phyloP scores from a whole-genome alignment of 768 basidiomycete genomes.

The Russula sp. region DNA sequence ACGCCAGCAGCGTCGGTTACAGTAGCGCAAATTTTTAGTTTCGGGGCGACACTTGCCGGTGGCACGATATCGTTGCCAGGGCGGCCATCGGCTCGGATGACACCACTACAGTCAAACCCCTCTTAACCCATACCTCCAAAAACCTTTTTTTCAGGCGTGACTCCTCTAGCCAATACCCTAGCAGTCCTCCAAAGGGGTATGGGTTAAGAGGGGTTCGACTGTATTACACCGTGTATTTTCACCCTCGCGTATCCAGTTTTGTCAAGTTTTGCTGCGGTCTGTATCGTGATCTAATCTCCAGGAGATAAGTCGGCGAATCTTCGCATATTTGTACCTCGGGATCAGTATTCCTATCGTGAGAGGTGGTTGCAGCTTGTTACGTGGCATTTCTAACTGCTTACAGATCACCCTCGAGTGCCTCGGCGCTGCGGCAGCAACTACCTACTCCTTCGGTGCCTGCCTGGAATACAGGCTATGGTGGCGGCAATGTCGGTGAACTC shows the following conservation, averaged over 20 bases:
- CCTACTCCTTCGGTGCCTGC: slow-evolving; percentile 54
- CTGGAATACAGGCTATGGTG: slow-evolving; percentile 55
- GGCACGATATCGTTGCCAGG: slow-evolving; percentile 69
- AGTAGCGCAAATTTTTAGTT: slow-evolving; percentile 54
- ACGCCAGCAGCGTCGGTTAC: slow-evolving; percentile 52
- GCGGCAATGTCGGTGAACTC: slow-evolving; percentile 59
- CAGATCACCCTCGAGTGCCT: slow-evolving; percentile 50
- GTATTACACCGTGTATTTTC: slow-evolving; percentile 71
- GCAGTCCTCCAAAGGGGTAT: too few relatives aligned
- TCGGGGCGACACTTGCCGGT: slow-evolving; percentile 69
- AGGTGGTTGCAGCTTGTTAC: slow-evolving; percentile 12
- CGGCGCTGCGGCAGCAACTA: slow-evolving; percentile 64
- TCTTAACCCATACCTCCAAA: too few relatives aligned
- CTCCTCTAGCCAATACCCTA: too few relatives aligned
- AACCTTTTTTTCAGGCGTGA: too few relatives aligned
- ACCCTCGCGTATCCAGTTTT: slow-evolving; percentile 55
- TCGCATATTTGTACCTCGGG: slow-evolving; percentile 61
- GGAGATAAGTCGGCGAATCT: slow-evolving; percentile 53
- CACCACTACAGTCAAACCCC: too few relatives aligned
- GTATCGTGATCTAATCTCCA: not conserved
- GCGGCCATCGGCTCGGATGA: slow-evolving; percentile 63
- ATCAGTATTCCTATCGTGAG: slow-evolving; percentile 61
- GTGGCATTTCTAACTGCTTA: not conserved
- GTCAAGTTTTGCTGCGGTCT: slow-evolving; percentile 9
- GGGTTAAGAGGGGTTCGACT: too few relatives aligned